Percentiles rank a stretch among this genome's conserved stretches.
Conservation (phyloP, 805 yeast species). For the Ogataea allantospora region DNA sequence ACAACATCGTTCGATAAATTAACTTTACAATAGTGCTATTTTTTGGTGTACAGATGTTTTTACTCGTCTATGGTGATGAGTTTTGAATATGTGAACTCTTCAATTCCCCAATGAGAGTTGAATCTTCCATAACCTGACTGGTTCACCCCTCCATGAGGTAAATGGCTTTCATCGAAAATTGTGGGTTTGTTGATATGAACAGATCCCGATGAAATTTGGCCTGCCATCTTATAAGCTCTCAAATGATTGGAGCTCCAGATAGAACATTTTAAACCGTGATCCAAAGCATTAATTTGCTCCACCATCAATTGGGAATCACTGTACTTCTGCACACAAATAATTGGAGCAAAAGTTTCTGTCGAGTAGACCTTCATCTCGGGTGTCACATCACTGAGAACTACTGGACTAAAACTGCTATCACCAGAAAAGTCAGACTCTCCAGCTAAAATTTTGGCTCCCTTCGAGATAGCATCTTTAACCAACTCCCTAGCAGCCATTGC, state of each 20-base stretch:
- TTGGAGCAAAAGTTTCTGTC: slow-evolving; percentile 46
- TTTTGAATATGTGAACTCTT: slow-evolving; percentile 39
- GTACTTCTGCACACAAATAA: slow-evolving; percentile 35
- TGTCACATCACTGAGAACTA: slow-evolving; percentile 35
- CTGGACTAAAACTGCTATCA: slow-evolving; percentile 25
- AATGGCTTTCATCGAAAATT: slow-evolving; percentile 26
- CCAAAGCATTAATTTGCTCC: slow-evolving; percentile 28
- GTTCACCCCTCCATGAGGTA: slow-evolving; percentile 48
- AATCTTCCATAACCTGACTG: slow-evolving; percentile 43
- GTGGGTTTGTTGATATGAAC: slow-evolving; percentile 27
- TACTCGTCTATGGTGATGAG: slow-evolving; percentile 38
- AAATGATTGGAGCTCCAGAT: slow-evolving; percentile 41
- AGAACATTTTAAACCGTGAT: slow-evolving; percentile 41
- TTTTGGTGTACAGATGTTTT: slow-evolving; percentile 11
- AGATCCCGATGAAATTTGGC: slow-evolving; percentile 36
- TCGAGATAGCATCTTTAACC: slow-evolving; percentile 37
- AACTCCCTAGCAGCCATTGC: slow-evolving; percentile 26
- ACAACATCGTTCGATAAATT: slow-evolving; percentile 1
- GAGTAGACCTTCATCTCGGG: slow-evolving; percentile 30
- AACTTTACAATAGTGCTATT: background rate
- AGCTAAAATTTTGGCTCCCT: slow-evolving; percentile 37
- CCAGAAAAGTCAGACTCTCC: slow-evolving; percentile 8
- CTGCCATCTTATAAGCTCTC: slow-evolving; percentile 35
- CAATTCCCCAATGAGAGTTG: slow-evolving; percentile 45
- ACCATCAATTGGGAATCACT: slow-evolving; percentile 21